phyloP scores from a whole-genome alignment of 371 early-diverging fungal genomes.

The Mortierella sp. region DNA sequence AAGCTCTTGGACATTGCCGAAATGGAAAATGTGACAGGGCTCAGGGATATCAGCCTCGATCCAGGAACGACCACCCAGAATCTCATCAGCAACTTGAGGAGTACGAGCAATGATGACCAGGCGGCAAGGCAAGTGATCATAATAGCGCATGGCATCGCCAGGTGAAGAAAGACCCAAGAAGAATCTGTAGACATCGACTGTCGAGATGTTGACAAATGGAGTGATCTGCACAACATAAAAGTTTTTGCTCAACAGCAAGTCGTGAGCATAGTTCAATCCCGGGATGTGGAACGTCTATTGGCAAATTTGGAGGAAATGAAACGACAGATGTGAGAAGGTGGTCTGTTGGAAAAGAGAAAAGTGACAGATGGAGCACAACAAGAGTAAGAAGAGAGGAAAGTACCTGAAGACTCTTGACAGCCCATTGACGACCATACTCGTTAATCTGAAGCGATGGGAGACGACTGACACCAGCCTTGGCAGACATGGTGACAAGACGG shows the following conservation, averaged over 20 bases:
- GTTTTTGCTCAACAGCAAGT: slow-evolving; percentile 51
- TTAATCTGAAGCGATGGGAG: slow-evolving; percentile 48
- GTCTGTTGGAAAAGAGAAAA: not conserved
- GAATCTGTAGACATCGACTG: slow-evolving; percentile 41
- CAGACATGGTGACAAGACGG: slow-evolving; percentile 54
- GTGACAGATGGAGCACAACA: not conserved
- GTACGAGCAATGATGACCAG: slow-evolving; percentile 56
- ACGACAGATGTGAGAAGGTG: too few species aligned
- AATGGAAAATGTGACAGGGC: slow-evolving; percentile 57
- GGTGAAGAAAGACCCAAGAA: slow-evolving; percentile 54
- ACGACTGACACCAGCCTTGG: slow-evolving; percentile 50
- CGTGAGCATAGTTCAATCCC: slow-evolving; percentile 54
- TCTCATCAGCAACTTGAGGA: slow-evolving; percentile 26
- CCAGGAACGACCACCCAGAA: slow-evolving; percentile 47
- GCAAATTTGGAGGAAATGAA: not conserved
- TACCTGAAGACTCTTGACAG: slow-evolving; percentile 50
- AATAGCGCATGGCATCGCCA: slow-evolving; percentile 56
- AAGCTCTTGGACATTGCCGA: slow-evolving; percentile 49
- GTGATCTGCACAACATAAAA: slow-evolving; percentile 58
- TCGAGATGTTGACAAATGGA: slow-evolving; percentile 51
- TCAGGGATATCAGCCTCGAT: slow-evolving; percentile 57
- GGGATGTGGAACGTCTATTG: slow-evolving; percentile 50
- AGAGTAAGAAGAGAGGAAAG: not conserved
- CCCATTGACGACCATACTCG: slow-evolving; percentile 55
- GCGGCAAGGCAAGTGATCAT: slow-evolving; percentile 49